These are phyloP conservation scores for Westerdykella sp. DNA, from an alignment of 2,329 filamentous ascomycete species.

Conservation along the genomic window DNA sequence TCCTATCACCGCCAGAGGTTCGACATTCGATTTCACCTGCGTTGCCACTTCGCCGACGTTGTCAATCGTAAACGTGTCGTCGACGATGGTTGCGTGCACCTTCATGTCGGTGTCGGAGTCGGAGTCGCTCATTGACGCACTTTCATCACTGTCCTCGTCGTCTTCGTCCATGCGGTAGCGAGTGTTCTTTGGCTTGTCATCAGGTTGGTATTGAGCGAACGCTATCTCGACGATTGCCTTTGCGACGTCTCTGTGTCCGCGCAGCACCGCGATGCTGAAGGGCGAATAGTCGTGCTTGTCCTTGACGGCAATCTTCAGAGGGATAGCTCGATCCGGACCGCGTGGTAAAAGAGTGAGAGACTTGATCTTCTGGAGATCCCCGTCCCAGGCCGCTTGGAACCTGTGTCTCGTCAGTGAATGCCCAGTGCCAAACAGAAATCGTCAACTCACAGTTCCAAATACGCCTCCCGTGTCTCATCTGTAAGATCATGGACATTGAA, in stretches of 20 bases:
- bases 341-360: constrained; percentile 56
- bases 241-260: constrained; percentile 59
- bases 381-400: constrained; percentile 67
- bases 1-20: constrained; percentile 50
- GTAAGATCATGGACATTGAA: constrained; percentile 50
- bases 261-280: constrained; percentile 62
- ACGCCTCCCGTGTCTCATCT: constrained; percentile 51
- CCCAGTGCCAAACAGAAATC: background rate
- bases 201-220: constrained; percentile 59
- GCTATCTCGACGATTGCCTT: constrained; percentile 63
- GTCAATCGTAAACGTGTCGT: constrained; percentile 67
- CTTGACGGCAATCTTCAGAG: constrained; percentile 55
- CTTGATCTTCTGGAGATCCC: constrained; percentile 63
- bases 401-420: constrained; percentile 32
- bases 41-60: constrained; percentile 64
- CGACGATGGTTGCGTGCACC: constrained; percentile 50
- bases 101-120: constrained; percentile 19
- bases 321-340: constrained; percentile 47
- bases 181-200: constrained; percentile 42
- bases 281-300: constrained; percentile 52
- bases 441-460: constrained; percentile 48
- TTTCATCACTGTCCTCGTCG: constrained; percentile 37
- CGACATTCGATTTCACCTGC: constrained; percentile 59
- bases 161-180: constrained; percentile 42
- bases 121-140: constrained; percentile 9